A percentile compares a stretch with the other conserved stretches of the same genome.
These are phyloP conservation scores for Phylloporus rhodoxanthus DNA, from an alignment of 768 basidiomycete genomes.

Conservation along the genomic window DNA sequence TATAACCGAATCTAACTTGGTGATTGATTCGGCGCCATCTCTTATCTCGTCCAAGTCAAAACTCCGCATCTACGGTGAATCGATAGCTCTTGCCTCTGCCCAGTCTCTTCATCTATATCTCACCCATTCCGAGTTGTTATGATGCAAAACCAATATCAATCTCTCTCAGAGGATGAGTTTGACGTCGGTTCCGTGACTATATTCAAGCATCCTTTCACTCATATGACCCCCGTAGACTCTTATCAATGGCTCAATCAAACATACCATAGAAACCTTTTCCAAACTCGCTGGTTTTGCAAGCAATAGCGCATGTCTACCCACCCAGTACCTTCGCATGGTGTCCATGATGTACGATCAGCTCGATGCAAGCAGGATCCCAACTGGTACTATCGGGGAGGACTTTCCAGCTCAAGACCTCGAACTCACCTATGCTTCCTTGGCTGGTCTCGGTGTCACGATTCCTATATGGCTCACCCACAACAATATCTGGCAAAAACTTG, in stretches of 20 bases:
- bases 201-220: background rate
- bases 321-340: slow-evolving; percentile 21
- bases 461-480: slow-evolving; percentile 20
- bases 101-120: too few species aligned
- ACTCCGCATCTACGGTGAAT: too few species aligned
- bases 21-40: too few species aligned
- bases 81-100: too few species aligned
- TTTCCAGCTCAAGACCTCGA: slow-evolving; percentile 6
- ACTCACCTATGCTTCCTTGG: slow-evolving; percentile 11
- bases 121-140: background rate
- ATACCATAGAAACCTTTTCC: slow-evolving; percentile 11
- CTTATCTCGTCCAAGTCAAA: too few species aligned
- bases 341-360: slow-evolving; percentile 21
- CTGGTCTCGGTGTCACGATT: slow-evolving; percentile 19
- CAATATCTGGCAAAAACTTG: slow-evolving; percentile 12
- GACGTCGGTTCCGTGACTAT: slow-evolving; percentile 11
- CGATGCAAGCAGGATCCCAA: slow-evolving; percentile 15
- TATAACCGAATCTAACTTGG: too few species aligned
- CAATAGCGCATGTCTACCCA: slow-evolving; percentile 9
- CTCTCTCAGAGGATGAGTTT: slow-evolving; percentile 13
- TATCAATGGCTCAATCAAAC: slow-evolving; percentile 7
- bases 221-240: slow-evolving; percentile 9
- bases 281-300: slow-evolving; percentile 13
- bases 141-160: background rate
- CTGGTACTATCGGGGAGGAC: slow-evolving; percentile 3